These are phyloP conservation scores for Magnolia kwangsiensis DNA, from an alignment of 164 flowering plant species.

Conservation along the genomic window DNA sequence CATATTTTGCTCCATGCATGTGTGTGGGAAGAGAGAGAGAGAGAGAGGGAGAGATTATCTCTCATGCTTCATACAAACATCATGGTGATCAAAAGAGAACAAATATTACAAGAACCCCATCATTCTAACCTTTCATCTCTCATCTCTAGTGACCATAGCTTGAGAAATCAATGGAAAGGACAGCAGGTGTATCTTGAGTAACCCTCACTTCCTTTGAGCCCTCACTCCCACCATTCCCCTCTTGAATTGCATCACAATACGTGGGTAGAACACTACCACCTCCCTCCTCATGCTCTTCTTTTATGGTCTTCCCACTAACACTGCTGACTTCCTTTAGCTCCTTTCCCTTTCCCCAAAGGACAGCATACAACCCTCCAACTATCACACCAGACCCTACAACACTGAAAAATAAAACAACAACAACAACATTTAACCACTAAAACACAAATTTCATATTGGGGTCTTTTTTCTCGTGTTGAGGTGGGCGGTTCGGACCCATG, in stretches of 20 bases:
- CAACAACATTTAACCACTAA: too few relatives aligned
- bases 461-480: too few relatives aligned
- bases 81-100: not conserved
- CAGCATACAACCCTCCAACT: conserved; percentile 72
- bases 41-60: not conserved
- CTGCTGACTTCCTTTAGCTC: conserved; percentile 25
- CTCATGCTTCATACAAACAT: not conserved
- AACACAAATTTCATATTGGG: too few relatives aligned
- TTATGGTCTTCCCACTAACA: not conserved
- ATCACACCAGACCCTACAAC: conserved; percentile 59
- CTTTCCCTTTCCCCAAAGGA: conserved; percentile 75
- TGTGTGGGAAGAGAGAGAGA: not conserved
- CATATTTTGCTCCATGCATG: not conserved
- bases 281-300: conserved; percentile 9
- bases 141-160: not conserved
- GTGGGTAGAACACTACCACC: conserved; percentile 14
- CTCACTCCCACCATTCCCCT: not conserved
- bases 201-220: not conserved
- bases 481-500: too few relatives aligned
- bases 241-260: conserved; percentile 4
- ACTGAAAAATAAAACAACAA: conserved; percentile 28
- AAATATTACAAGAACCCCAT: not conserved
- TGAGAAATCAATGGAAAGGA: conserved; percentile 11
- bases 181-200: not conserved
- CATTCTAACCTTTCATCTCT: not conserved